Conservation (phyloP, 225 moss, liverwort and hornwort genomes). For the Pleurozium schreberi region DNA sequence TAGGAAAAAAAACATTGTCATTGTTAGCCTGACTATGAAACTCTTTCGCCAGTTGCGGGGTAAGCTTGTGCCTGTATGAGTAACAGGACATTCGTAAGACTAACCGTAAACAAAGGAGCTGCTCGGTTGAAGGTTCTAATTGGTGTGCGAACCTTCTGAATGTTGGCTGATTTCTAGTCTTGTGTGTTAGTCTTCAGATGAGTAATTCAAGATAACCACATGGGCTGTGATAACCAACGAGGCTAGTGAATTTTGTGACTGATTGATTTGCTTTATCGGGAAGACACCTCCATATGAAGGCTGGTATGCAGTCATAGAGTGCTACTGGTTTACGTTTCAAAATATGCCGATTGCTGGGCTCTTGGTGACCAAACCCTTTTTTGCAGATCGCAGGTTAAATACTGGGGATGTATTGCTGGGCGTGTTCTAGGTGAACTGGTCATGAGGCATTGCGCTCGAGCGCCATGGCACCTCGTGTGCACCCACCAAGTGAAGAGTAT, state of each 20-base stretch:
- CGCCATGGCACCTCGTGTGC: conserved; percentile 73
- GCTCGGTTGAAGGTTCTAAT: neutral
- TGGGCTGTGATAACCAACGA: neutral
- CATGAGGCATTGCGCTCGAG: conserved; percentile 33
- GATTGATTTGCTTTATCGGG: neutral
- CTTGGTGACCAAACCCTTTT: neutral
- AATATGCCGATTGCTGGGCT: neutral
- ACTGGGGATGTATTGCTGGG: neutral
- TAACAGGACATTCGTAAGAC: neutral
- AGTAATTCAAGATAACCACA: neutral
- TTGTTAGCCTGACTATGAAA: neutral
- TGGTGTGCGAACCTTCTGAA: neutral
- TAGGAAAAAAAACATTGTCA: neutral
- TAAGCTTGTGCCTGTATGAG: neutral
- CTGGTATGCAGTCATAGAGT: neutral
- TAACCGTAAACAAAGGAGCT: neutral
- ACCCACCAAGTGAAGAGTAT: conserved; percentile 78
- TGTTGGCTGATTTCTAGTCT: neutral
- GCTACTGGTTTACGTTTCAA: neutral
- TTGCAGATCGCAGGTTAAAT: neutral
- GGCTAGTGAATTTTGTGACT: neutral
- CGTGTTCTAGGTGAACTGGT: conserved; percentile 20
- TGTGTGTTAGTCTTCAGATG: neutral
- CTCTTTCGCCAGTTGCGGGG: neutral
- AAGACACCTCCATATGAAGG: neutral